Evolutionary conservation across 495 filamentous ascomycete genomes (phyloP).

Genomic region (Mytilinidion resinicola): DNA sequence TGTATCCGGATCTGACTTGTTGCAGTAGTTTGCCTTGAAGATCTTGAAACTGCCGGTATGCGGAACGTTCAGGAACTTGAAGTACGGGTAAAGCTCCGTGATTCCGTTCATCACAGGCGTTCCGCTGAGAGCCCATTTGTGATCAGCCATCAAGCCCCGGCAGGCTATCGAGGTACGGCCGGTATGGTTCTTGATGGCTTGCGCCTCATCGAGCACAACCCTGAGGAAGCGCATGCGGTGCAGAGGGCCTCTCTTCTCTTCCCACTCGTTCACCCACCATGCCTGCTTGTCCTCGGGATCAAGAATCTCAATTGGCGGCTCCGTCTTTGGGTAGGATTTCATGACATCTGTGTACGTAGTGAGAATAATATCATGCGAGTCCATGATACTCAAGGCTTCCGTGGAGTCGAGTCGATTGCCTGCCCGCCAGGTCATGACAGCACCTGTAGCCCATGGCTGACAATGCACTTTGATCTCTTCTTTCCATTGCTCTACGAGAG

Average conservation of each 20-base stretch:
- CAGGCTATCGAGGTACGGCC: constrained; percentile 48
- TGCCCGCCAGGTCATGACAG: constrained; percentile 16
- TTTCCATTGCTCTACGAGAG: constrained; percentile 38
- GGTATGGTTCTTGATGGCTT: constrained; percentile 55
- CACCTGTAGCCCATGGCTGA: constrained; percentile 3
- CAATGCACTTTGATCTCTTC: constrained; percentile 41
- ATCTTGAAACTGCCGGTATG: constrained; percentile 36
- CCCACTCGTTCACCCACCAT: constrained; percentile 37
- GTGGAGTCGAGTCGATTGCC: constrained; percentile 15
- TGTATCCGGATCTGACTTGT: constrained; percentile 30
- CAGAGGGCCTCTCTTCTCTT: constrained; percentile 38
- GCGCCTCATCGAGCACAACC: constrained; percentile 57
- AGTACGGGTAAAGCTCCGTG: constrained; percentile 53
- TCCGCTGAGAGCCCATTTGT: constrained; percentile 56
- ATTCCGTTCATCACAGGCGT: constrained; percentile 53
- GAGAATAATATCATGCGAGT: constrained; percentile 28
- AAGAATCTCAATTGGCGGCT: constrained; percentile 27
- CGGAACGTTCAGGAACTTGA: constrained; percentile 52
- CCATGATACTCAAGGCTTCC: constrained; percentile 2
- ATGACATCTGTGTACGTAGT: constrained; percentile 53
- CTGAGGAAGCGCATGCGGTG: constrained; percentile 49
- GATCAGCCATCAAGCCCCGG: constrained; percentile 43
- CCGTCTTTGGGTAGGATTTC: constrained; percentile 42
- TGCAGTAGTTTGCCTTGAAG: constrained; percentile 48
- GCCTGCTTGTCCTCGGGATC: constrained; percentile 29